These are phyloP conservation scores for Nicotiana benthamiana DNA, from an alignment of 257 asterid species.

Conservation along the genomic window DNA sequence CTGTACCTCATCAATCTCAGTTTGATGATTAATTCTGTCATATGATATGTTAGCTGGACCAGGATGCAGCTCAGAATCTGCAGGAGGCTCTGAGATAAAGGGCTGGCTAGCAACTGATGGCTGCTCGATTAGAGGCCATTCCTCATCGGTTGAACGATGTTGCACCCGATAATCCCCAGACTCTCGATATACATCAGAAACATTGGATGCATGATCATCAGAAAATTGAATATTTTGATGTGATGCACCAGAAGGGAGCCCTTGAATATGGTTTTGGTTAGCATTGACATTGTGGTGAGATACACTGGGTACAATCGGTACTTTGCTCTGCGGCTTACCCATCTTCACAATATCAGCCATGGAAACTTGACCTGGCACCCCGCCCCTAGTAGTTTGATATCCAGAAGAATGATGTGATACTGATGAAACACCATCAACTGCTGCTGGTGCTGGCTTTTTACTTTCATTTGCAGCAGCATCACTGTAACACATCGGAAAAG, in stretches of 20 bases:
- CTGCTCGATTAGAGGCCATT: slow-evolving; percentile 68
- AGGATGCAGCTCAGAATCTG: slow-evolving; percentile 39
- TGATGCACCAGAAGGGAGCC: slow-evolving; percentile 23
- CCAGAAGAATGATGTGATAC: slow-evolving; percentile 40
- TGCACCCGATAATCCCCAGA: slow-evolving; percentile 33
- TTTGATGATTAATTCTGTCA: slow-evolving; percentile 28
- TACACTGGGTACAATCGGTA: slow-evolving; percentile 29
- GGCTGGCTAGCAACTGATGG: slow-evolving; percentile 29
- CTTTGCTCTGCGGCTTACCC: slow-evolving; percentile 62
- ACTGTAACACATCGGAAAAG: slow-evolving; percentile 31
- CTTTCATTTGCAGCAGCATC: slow-evolving; percentile 36
- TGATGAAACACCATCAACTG: slow-evolving; percentile 35
- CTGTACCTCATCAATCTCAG: slow-evolving; percentile 40
- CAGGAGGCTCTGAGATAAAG: slow-evolving; percentile 33
- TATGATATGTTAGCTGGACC: slow-evolving; percentile 31
- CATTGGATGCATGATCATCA: slow-evolving; percentile 31
- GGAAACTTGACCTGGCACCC: slow-evolving; percentile 71
- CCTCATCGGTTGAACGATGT: slow-evolving; percentile 38
- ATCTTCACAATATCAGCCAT: slow-evolving; percentile 96
- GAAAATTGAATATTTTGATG: slow-evolving; percentile 22
- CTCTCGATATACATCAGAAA: slow-evolving; percentile 25
- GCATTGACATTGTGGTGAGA: slow-evolving; percentile 24
- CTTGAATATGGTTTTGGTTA: slow-evolving; percentile 31
- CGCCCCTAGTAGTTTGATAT: slow-evolving; percentile 56
- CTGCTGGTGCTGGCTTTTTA: slow-evolving; percentile 28